Evolutionary conservation across 2,329 filamentous ascomycete species (phyloP).

Genomic region (Alternaria sp.): DNA sequence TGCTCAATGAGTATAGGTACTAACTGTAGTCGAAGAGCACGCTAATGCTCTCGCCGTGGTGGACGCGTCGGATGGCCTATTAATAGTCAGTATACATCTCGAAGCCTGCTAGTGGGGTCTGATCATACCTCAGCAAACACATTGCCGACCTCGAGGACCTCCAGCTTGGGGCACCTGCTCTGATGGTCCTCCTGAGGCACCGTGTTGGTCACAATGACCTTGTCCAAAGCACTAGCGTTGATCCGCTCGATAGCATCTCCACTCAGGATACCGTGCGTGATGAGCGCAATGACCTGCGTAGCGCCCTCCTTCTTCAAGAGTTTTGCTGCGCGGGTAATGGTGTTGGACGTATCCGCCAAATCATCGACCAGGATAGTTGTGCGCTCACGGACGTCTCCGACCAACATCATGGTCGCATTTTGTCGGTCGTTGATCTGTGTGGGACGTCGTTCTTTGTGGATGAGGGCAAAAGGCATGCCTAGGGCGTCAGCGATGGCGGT

Average conservation of each 20-base stretch:
- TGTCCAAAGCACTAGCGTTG: slow-evolving; percentile 91
- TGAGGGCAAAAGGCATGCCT: slow-evolving; percentile 94
- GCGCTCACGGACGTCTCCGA: slow-evolving; percentile 82
- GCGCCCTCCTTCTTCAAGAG: slow-evolving; percentile 93
- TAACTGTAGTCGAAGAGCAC: slow-evolving; percentile 88
- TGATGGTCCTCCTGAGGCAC: slow-evolving; percentile 88
- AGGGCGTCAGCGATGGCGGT: slow-evolving; percentile 93
- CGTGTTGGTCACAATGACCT: slow-evolving; percentile 93
- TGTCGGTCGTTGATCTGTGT: slow-evolving; percentile 86
- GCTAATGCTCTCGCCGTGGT: slow-evolving; percentile 97
- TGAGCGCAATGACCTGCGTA: slow-evolving; percentile 85
- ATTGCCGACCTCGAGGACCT: slow-evolving; percentile 86
- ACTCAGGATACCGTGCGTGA: slow-evolving; percentile 94
- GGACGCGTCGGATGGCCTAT: slow-evolving; percentile 86
- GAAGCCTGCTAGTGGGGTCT: slow-evolving; percentile 18
- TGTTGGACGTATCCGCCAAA: slow-evolving; percentile 94
- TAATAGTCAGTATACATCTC: slow-evolving; percentile 19
- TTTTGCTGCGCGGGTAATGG: slow-evolving; percentile 94
- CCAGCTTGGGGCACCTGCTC: slow-evolving; percentile 81
- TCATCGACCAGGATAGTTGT: slow-evolving; percentile 94
- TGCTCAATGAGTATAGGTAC: slow-evolving; percentile 28
- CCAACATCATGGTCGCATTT: slow-evolving; percentile 89
- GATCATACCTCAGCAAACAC: slow-evolving; percentile 83
- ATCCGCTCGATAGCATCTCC: slow-evolving; percentile 94
- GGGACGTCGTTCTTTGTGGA: slow-evolving; percentile 95